These are phyloP conservation scores for Tolypocladium album DNA, from an alignment of 2,329 filamentous ascomycete species.

Conservation along the genomic window DNA sequence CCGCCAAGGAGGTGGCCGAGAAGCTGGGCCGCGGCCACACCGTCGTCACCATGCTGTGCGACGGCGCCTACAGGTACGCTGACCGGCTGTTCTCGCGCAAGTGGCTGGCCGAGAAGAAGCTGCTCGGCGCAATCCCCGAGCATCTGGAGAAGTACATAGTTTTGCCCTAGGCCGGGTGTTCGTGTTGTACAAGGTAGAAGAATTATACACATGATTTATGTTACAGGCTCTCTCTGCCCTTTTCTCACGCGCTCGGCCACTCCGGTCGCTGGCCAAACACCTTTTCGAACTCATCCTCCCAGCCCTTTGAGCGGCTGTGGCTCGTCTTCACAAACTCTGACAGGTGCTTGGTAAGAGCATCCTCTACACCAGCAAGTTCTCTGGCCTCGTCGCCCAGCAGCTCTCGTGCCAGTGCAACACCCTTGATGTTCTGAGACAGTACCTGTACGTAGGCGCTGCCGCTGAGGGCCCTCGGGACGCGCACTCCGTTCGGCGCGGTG, in stretches of 20 bases:
- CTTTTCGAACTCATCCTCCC: constrained; percentile 14
- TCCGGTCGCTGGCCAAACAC: constrained; percentile 15
- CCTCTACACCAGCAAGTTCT: constrained; percentile 26
- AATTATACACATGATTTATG: constrained; percentile 10
- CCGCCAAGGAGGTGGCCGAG: constrained; percentile 87
- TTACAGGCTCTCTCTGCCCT: not conserved
- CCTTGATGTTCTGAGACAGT: constrained; percentile 24
- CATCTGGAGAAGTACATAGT: constrained; percentile 91
- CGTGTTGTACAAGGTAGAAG: constrained; percentile 15
- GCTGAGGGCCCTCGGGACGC: constrained; percentile 8
- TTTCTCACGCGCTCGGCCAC: constrained; percentile 10
- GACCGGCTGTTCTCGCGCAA: constrained; percentile 85
- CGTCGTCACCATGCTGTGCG: constrained; percentile 87
- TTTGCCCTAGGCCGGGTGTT: constrained; percentile 47
- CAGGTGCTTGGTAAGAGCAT: constrained; percentile 26
- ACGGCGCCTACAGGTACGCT: constrained; percentile 95
- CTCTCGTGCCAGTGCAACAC: constrained; percentile 32
- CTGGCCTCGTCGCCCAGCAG: constrained; percentile 21
- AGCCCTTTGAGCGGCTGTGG: constrained; percentile 7
- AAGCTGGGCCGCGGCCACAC: constrained; percentile 81
- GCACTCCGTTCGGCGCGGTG: constrained; percentile 1
- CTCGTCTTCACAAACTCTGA: constrained; percentile 14
- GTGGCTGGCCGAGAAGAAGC: constrained; percentile 81
- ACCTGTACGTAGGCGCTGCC: constrained; percentile 15
- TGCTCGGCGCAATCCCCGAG: constrained; percentile 71